phyloP scores from a whole-genome alignment of 805 yeast species.

The Yamadazyma paraphyllophila region DNA sequence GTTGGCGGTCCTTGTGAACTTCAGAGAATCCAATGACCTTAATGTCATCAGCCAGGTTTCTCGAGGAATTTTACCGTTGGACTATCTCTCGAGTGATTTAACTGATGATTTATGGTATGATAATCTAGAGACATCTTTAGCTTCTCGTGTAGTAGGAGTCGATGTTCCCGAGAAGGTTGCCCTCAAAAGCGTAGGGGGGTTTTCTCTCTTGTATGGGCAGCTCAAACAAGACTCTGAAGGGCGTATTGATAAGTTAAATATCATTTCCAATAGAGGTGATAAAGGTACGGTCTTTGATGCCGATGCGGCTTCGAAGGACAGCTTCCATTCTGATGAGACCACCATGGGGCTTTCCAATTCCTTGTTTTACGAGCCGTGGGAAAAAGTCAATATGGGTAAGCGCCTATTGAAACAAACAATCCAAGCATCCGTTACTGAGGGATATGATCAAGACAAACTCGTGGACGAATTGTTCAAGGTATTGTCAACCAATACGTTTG shows the following conservation, averaged over 20 bases:
- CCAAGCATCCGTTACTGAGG: conserved; percentile 13
- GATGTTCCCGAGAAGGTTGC: conserved; percentile 11
- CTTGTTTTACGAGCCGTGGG: conserved; percentile 68
- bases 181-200: conserved; percentile 53
- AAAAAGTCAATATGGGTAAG: conserved; percentile 59
- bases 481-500: conserved; percentile 45
- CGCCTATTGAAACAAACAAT: conserved; percentile 22
- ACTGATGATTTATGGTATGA: conserved; percentile 47
- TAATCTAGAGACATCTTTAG: conserved; percentile 19
- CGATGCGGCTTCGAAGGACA: neutral
- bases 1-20: conserved; percentile 75
- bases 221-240: conserved; percentile 26
- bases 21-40: conserved; percentile 46
- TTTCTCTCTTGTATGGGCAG: conserved; percentile 57
- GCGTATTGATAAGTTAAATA: conserved; percentile 34
- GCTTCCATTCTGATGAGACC: neutral
- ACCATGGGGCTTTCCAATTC: conserved; percentile 70
- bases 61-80: conserved; percentile 51
- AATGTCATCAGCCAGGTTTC: conserved; percentile 39
- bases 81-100: conserved; percentile 37
- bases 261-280: conserved; percentile 52
- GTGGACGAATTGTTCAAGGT: conserved; percentile 53
- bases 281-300: conserved; percentile 29
- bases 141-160: conserved; percentile 8
- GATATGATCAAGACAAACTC: conserved; percentile 37